Evolutionary conservation across 305 asterid species (phyloP).

Genomic region (Rubia peregrina): DNA sequence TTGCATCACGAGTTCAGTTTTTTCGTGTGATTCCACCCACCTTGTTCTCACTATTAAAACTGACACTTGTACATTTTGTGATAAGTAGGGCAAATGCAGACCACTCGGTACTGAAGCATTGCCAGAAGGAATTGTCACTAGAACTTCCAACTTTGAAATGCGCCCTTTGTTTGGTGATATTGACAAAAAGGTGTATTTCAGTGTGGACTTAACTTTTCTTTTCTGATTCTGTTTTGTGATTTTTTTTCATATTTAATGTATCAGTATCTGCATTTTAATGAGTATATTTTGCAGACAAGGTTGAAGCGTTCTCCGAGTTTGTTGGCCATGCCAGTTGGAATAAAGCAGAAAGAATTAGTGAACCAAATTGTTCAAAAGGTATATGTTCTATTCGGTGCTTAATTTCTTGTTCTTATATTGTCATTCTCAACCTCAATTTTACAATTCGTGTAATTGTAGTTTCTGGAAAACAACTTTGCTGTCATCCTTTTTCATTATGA

Average conservation of each 20-base stretch:
- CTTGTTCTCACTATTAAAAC: not conserved
- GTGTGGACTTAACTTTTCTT: not conserved
- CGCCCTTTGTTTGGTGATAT: constrained; percentile 65
- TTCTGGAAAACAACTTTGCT: constrained; percentile 50
- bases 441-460: constrained; percentile 36
- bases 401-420: not conserved
- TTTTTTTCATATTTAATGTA: constrained; percentile 7
- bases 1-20: not conserved
- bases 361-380: constrained; percentile 67
- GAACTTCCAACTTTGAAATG: constrained; percentile 64
- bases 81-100: constrained; percentile 46
- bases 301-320: constrained; percentile 29
- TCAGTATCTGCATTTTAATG: constrained; percentile 12
- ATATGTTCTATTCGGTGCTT: constrained; percentile 5
- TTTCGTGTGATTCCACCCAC: not conserved
- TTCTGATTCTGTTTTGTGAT: too few species aligned
- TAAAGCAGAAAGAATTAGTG: constrained; percentile 60
- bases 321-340: constrained; percentile 81
- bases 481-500: constrained; percentile 97
- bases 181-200: constrained; percentile 48
- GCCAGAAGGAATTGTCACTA: constrained; percentile 73
- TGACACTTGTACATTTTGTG: constrained; percentile 1
- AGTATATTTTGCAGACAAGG: constrained; percentile 34
- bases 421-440: not conserved
- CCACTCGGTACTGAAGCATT: constrained; percentile 60